Conservation (phyloP, 2,329 filamentous ascomycete genomes). For the Pseudocercospora cruenta region DNA sequence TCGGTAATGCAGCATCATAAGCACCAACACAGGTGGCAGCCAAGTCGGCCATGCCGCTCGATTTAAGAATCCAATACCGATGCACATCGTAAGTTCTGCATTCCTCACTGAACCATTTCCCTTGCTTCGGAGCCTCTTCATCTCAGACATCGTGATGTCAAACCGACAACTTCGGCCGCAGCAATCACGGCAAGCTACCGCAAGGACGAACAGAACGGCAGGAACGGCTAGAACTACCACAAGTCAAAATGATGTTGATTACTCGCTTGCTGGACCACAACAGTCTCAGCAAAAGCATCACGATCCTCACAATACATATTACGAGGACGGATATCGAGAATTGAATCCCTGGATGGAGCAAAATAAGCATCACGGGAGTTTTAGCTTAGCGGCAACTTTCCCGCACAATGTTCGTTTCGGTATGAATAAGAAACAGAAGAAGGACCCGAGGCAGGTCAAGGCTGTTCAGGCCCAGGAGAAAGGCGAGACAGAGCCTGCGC, state of each 20-base stretch:
- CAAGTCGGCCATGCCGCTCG: constrained; percentile 12
- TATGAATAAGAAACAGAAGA: constrained; percentile 15
- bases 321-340: constrained; percentile 32
- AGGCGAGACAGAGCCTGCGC: constrained; percentile 31
- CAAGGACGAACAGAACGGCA: constrained; percentile 14
- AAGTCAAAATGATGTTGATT: constrained; percentile 21
- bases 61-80: constrained; percentile 1
- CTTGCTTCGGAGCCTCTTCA: constrained; percentile 2
- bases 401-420: constrained; percentile 32
- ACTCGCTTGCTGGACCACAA: constrained; percentile 25
- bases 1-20: constrained; percentile 18
- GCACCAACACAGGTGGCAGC: constrained; percentile 12
- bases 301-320: constrained; percentile 34
- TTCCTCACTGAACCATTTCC: constrained; percentile 12
- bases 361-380: constrained; percentile 26
- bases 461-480: constrained; percentile 25
- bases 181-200: constrained; percentile 16
- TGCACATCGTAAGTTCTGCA: constrained; percentile 1
- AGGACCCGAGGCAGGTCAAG: not conserved
- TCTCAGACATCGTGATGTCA: constrained; percentile 21
- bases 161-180: constrained; percentile 11
- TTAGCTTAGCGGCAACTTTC: constrained; percentile 33
- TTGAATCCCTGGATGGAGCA: constrained; percentile 34
- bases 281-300: not conserved
- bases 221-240: constrained; percentile 8